Conservation (phyloP, 805 yeast species). For the Blastobotrys chiropterorum region DNA sequence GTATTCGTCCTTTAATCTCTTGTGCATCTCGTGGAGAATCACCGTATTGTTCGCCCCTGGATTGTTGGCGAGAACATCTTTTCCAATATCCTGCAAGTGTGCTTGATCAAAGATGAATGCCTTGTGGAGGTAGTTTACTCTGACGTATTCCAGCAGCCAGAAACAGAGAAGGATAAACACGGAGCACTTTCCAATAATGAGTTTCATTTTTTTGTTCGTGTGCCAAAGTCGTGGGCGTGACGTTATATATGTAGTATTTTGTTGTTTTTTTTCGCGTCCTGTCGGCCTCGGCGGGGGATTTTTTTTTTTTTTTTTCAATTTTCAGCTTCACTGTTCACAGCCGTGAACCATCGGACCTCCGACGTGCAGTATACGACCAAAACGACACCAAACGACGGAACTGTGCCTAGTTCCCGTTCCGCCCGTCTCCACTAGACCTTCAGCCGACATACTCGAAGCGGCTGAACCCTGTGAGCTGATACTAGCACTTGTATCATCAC, state of each 20-base stretch:
- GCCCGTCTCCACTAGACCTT: too few species aligned
- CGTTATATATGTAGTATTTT: too few species aligned
- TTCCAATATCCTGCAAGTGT: conserved; percentile 52
- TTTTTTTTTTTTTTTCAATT: not conserved
- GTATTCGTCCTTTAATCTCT: conserved; percentile 53
- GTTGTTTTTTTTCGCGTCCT: not conserved
- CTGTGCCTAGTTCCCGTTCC: not conserved
- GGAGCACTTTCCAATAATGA: not conserved
- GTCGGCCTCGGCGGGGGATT: not conserved
- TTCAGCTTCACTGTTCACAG: too few species aligned
- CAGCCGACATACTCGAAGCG: too few species aligned
- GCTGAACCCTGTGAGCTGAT: not conserved
- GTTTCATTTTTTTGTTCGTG: not conserved
- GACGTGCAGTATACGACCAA: not conserved
- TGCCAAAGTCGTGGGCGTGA: too few species aligned
- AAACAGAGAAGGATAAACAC: not conserved
- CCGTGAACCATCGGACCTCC: too few species aligned
- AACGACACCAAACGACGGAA: too few species aligned
- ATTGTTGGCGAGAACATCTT: conserved; percentile 39
- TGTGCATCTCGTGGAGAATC: conserved; percentile 56
- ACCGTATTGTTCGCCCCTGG: conserved; percentile 45
- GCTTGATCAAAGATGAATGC: conserved; percentile 65
- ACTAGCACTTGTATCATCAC: too few species aligned
- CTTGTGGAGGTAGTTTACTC: conserved; percentile 46
- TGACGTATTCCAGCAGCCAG: conserved; percentile 19